Conservation (phyloP, 805 yeast genomes). For the Spathaspora arborariae region DNA sequence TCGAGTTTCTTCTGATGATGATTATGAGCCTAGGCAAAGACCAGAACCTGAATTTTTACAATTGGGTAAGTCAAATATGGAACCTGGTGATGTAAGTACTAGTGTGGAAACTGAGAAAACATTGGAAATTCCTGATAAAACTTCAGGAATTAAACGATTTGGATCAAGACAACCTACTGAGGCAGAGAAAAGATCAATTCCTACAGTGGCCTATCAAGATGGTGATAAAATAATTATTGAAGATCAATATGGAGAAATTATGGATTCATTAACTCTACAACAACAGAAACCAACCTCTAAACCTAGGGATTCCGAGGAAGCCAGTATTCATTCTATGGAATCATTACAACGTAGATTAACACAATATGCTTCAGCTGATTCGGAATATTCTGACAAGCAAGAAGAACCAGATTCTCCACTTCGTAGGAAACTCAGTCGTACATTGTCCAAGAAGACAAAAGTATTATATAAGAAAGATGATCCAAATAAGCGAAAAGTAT, state of each 20-base stretch:
- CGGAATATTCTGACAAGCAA: not conserved
- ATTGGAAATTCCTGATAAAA: not conserved
- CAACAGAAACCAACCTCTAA: no score
- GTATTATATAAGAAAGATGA: conserved; percentile 29
- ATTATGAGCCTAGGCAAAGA: conserved; percentile 21
- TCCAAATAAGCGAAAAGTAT: conserved; percentile 38
- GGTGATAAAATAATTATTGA: conserved; percentile 73
- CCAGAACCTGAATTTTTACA: conserved; percentile 40
- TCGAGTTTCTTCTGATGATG: conserved; percentile 10
- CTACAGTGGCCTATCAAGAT: conserved; percentile 51
- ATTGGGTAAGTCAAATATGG: conserved; percentile 23
- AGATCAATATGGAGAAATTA: conserved; percentile 77
- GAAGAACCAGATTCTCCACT: conserved; percentile 6
- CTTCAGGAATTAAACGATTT: conserved; percentile 5
- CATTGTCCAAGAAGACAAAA: conserved; percentile 15
- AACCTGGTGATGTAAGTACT: conserved; percentile 1
- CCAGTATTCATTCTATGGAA: conserved; percentile 36
- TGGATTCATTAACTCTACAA: conserved; percentile 55
- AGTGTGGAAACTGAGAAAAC: not conserved
- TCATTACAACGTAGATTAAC: conserved; percentile 37
- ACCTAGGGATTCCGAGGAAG: conserved; percentile 12
- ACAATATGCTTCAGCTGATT: conserved; percentile 28
- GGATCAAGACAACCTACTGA: conserved; percentile 7
- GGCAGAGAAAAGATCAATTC: conserved; percentile 13
- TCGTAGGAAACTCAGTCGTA: conserved; percentile 10